Evolutionary conservation across 1,284 basidiomycete species (phyloP), one percentile per base, ranked within the genome.

Genomic region (Cyathus olla): DNA sequence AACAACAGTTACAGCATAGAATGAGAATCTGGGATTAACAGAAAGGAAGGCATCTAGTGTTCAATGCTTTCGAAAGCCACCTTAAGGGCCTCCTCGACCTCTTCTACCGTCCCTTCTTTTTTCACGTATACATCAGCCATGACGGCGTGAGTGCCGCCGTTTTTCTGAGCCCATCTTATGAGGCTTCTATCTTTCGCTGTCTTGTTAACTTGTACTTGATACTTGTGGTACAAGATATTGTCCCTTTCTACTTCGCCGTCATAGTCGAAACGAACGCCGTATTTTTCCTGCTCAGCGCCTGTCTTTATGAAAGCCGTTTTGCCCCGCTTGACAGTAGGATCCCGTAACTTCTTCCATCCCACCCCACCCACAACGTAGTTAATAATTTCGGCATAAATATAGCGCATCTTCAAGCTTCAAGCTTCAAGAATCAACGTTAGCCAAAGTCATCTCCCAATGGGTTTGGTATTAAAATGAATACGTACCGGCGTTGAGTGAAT

Each of bases 241-340:
- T 64, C 27, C 24, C 55, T 49, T 4, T 1, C 4, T 37, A 3
- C 13, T 54, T 39, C 48, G 11, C 19, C 2, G 6, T 56, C 54
- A 35, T 56, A 56, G 37, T 56, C 54, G 37, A n/a, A 56, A n/a
- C 54, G 54, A 39, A 56, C 4, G 15, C 54, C 56, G 17, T 55
- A 27, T 37, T 15, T 2, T 55, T 62, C 55, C 19, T 62, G 19
- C 65, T 35, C 26, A 10, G 31, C 37, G 40, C 22, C 19, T 40
- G 69, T 28, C 42, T 47, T 56, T 6, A 39, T 35, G 19, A 11
- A 56, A 17, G 54, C 54, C 11, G 54, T 56, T 24, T 48, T 19
- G 29, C 54, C 54, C n/a, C 54, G 54, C n/a, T 21, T 19, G 11
- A 26, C 54, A 28, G 54, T 15, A 21, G 54, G 54, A 39, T 56